These are phyloP conservation scores for Chenopodium berlandieri DNA, from an alignment of 148 eudicot species.

Conservation along the genomic window DNA sequence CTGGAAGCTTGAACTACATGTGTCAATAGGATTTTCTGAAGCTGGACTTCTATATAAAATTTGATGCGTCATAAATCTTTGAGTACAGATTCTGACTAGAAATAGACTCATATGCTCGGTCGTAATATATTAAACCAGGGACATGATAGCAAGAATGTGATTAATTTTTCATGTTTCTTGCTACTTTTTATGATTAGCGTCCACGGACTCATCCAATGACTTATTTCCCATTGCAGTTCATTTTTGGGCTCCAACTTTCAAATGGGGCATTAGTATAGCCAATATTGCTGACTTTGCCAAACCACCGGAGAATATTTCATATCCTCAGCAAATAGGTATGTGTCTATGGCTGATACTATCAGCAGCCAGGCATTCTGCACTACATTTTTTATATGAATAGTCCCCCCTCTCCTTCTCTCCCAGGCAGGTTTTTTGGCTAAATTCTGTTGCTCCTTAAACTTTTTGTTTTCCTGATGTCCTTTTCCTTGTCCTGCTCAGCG, in stretches of 20 bases:
- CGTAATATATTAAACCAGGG: background rate
- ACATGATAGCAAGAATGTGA: background rate
- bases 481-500: conserved; percentile 41
- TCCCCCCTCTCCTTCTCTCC: background rate
- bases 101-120: background rate
- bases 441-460: background rate
- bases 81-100: background rate
- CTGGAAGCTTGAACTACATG: background rate
- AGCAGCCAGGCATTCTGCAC: background rate
- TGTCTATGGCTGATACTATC: background rate
- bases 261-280: conserved; percentile 98
- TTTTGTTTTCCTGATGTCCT: conserved; percentile 11
- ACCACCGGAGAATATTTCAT: conserved; percentile 84
- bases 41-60: background rate
- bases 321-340: conserved; percentile 90
- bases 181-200: background rate
- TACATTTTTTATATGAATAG: background rate
- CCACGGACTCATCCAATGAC: background rate
- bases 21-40: background rate
- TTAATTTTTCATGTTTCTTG: background rate
- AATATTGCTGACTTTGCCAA: conserved; percentile 77
- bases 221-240: conserved; percentile 59
- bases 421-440: background rate
- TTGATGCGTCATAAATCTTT: background rate
- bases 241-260: conserved; percentile 99